phyloP scores from a whole-genome alignment of 2,329 filamentous ascomycete species.

The Cephalotrichum gorgonifer region DNA sequence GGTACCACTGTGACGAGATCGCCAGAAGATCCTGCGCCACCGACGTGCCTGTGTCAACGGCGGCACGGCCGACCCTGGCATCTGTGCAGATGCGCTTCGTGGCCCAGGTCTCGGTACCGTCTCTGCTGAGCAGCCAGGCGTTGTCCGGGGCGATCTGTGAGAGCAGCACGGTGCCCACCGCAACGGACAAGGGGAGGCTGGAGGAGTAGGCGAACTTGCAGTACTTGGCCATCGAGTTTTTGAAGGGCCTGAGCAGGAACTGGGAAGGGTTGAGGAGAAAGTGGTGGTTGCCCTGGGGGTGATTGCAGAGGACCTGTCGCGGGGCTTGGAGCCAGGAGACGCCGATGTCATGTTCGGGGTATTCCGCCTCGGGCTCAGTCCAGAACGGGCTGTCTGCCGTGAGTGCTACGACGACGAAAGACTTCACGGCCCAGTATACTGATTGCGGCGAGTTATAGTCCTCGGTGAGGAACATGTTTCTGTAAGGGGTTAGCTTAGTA shows the following conservation, averaged over 20 bases:
- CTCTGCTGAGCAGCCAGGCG: slow-evolving; percentile 18
- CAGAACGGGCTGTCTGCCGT: slow-evolving; percentile 30
- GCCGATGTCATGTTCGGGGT: slow-evolving; percentile 5
- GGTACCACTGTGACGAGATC: no score
- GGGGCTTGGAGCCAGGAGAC: slow-evolving; percentile 20
- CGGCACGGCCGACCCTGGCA: slow-evolving; percentile 6
- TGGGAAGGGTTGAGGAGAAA: slow-evolving; percentile 30
- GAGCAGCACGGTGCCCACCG: slow-evolving; percentile 20
- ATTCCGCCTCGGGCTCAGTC: slow-evolving; percentile 23
- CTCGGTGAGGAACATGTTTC: slow-evolving; percentile 43
- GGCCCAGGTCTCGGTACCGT: slow-evolving; percentile 19
- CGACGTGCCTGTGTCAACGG: not conserved
- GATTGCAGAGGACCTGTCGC: slow-evolving; percentile 33
- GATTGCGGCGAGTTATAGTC: slow-evolving; percentile 49
- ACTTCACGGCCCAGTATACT: slow-evolving; percentile 42
- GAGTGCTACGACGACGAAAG: slow-evolving; percentile 30
- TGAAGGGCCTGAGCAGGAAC: slow-evolving; percentile 24
- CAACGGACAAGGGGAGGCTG: slow-evolving; percentile 32
- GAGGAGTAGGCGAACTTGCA: slow-evolving; percentile 39
- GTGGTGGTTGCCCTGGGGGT: slow-evolving; percentile 22
- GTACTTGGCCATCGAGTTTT: slow-evolving; percentile 32
- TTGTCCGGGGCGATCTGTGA: slow-evolving; percentile 25
- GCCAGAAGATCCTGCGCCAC: not conserved
- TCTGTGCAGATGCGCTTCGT: slow-evolving; percentile 18
- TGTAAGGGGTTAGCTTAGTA: not conserved